These are phyloP conservation scores for Thermomyces lanuginosus DNA, from an alignment of 2,329 filamentous ascomycete species.

Conservation along the genomic window DNA sequence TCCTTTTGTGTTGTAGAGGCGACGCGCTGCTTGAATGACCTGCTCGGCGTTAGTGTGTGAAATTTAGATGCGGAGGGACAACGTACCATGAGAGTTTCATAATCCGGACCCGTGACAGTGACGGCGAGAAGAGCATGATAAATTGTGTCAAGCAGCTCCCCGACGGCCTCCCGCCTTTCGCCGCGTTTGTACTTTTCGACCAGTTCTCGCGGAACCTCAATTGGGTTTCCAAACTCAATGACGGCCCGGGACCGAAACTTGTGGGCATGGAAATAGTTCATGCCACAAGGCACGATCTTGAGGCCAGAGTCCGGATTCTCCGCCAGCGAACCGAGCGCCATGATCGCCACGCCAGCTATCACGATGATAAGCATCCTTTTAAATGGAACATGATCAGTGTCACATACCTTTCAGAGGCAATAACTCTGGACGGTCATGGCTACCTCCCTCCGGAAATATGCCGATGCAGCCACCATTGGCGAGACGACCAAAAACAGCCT, in stretches of 20 bases:
- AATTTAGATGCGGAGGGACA: background rate
- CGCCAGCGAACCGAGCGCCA: conserved; percentile 82
- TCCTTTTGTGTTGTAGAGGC: conserved; percentile 84
- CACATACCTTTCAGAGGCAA: conserved; percentile 60
- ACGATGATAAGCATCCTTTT: background rate
- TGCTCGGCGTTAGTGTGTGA: conserved; percentile 11
- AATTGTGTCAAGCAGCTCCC: conserved; percentile 67
- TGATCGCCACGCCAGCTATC: conserved; percentile 80
- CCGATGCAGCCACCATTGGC: conserved; percentile 75
- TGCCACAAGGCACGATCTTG: conserved; percentile 89
- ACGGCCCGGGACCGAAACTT: conserved; percentile 95
- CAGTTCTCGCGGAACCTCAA: conserved; percentile 67
- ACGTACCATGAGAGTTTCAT: conserved; percentile 75
- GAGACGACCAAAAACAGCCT: conserved; percentile 76
- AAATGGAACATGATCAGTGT: background rate
- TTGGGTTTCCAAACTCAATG: conserved; percentile 80
- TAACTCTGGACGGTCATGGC: conserved; percentile 82
- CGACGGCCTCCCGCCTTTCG: conserved; percentile 73
- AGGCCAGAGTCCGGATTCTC: conserved; percentile 73
- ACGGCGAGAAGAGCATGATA: conserved; percentile 74
- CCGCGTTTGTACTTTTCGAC: conserved; percentile 74
- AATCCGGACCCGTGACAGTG: conserved; percentile 82
- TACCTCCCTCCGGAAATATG: conserved; percentile 93
- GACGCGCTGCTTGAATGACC: conserved; percentile 81
- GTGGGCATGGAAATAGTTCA: conserved; percentile 99